Base-by-base conservation (phyloP, 495 filamentous ascomycete genomes). In the Cetradonia linearis region DNA sequence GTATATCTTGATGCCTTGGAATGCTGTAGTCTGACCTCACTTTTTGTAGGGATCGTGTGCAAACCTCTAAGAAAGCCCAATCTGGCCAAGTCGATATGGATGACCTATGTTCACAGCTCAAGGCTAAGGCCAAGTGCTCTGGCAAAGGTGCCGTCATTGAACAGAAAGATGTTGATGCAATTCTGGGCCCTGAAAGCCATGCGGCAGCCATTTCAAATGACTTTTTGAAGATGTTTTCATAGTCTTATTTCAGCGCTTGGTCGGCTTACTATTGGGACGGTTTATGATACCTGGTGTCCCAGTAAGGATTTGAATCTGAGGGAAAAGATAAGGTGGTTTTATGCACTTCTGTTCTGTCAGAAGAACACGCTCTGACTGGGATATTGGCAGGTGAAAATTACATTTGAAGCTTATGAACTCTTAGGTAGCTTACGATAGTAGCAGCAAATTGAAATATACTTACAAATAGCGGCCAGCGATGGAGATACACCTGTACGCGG, bases 101-200 rank as follows among this genome's bases (percentile, higher is more conserved):
- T 69, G 81, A 82, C 57, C 79, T 99, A 14, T 99, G 94, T 73
- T 83, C 86, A 7, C 91, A 99, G 63, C 81, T 99, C n/a, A 86
- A 91, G 60, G 86, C 87, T 67, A 99, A 99, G 74, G 94, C 94
- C 49, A 91, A 91, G 69, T 99, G 94, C 69, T 94, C 90, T 2
- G 93, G 94, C 68, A 83, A 79, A 30, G 92, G 93, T 31, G 87
- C 92, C n/a, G 89, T 96, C 27, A 86, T 98, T 53, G 86, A 89
- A 65, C 81, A 96, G 73, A 83, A 83, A 46, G 90, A 96, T 70
- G 92, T 96, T 66, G 85, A 95, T 67, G 78, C 77, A 55, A 87
- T 91, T 58, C 79, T 94, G 76, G 83, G 80, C 31, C 80, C 78
- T 50, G 66, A 60, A 75, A 83, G 79, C 40, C 80, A 78, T 50